phyloP scores from a whole-genome alignment of 1,284 basidiomycete genomes.

The Laetiporus sulphureus region DNA sequence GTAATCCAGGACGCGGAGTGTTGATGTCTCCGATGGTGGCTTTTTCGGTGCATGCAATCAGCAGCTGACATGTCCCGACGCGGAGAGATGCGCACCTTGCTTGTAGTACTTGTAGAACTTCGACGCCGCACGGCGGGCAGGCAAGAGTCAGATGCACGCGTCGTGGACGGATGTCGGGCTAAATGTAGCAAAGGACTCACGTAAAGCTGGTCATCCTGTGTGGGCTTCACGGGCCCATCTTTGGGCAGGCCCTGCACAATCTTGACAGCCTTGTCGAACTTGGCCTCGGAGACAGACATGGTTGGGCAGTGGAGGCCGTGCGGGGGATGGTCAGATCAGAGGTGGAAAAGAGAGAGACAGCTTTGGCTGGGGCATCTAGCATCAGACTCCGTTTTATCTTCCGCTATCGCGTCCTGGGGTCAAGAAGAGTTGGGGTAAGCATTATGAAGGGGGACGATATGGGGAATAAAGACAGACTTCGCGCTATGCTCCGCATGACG shows the following conservation, averaged over 20 bases:
- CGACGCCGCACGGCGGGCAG: conserved; percentile 1
- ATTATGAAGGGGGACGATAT: background rate
- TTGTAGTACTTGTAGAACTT: conserved; percentile 94
- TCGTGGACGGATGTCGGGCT: conserved; percentile 5
- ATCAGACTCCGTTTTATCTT: conserved; percentile 1
- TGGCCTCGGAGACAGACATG: conserved; percentile 58
- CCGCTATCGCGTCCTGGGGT: background rate
- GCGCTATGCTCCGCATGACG: too few relatives aligned
- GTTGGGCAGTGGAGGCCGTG: conserved; percentile 17
- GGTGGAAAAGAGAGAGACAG: background rate
- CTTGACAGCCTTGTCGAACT: conserved; percentile 76
- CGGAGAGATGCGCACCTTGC: conserved; percentile 52
- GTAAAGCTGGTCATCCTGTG: conserved; percentile 70
- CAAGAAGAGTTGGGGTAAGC: background rate
- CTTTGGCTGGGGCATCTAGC: background rate
- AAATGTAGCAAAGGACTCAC: conserved; percentile 36
- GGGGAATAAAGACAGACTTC: too few relatives aligned
- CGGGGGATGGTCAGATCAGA: conserved; percentile 4
- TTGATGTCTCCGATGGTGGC: conserved; percentile 74
- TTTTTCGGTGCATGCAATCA: conserved; percentile 26
- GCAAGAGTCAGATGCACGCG: too few relatives aligned
- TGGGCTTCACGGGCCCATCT: conserved; percentile 76
- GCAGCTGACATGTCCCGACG: conserved; percentile 2
- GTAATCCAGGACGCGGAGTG: conserved; percentile 57
- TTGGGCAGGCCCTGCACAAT: conserved; percentile 72